phyloP scores from a whole-genome alignment of 805 yeast genomes.

The Cyberlindnera japonica region DNA sequence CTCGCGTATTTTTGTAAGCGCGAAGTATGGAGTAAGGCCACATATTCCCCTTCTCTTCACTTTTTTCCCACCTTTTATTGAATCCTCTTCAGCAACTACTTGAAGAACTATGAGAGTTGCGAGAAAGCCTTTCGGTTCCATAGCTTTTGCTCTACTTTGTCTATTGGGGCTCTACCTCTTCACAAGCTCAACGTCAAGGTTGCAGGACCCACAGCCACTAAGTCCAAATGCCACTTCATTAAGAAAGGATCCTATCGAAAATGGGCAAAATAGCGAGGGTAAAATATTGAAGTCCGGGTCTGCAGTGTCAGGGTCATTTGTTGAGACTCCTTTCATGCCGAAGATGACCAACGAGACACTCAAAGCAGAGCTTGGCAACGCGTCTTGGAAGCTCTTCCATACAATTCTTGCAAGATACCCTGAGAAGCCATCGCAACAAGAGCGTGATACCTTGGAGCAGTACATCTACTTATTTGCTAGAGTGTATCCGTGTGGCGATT shows the following conservation, averaged over 20 bases:
- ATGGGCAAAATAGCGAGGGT: not conserved
- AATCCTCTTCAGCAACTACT: not conserved
- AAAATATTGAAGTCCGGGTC: not conserved
- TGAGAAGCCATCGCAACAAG: slow-evolving; percentile 64
- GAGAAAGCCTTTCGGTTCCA: slow-evolving; percentile 10
- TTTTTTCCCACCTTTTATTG: not conserved
- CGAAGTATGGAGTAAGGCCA: not conserved
- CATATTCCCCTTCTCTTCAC: not conserved
- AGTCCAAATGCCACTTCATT: slow-evolving; percentile 31
- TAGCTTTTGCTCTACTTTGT: slow-evolving; percentile 9
- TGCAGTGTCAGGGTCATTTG: not conserved
- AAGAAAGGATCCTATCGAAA: not conserved
- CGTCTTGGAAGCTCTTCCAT: slow-evolving; percentile 90
- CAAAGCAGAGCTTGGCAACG: slow-evolving; percentile 81
- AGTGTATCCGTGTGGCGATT: slow-evolving; percentile 96
- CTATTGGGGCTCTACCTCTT: slow-evolving; percentile 20
- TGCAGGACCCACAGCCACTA: slow-evolving; percentile 28
- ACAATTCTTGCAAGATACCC: slow-evolving; percentile 92
- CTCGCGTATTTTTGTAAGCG: not conserved
- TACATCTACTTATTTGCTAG: slow-evolving; percentile 78
- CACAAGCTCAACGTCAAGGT: slow-evolving; percentile 14
- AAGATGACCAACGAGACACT: slow-evolving; percentile 84
- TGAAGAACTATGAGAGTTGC: slow-evolving; percentile 7
- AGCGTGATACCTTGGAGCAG: slow-evolving; percentile 56
- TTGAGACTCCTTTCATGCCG: slow-evolving; percentile 60